Evolutionary conservation across 768 basidiomycete species (phyloP), one percentile per base, ranked within the genome.

Genomic region (Steccherinum ochraceum): DNA sequence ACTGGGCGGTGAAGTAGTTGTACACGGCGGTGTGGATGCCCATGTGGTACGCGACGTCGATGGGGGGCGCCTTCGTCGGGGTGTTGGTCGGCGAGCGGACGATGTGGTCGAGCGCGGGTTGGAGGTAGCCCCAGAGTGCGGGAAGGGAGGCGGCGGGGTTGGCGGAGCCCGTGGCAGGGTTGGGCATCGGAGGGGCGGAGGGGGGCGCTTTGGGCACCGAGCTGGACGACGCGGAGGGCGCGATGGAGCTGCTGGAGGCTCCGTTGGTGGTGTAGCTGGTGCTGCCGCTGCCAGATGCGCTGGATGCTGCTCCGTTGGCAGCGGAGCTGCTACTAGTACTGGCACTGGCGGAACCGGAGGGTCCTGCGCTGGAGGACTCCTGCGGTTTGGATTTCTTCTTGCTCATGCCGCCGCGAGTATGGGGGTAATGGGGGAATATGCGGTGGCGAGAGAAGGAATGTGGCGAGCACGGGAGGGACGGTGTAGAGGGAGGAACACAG

Each of bases 1-100:
- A 61, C 55, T 53, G 58, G 40, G 56, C 52, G 53, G 71, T 73
- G 70, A 72, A 82, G 78, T 87, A 89, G 70, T 88, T 86, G 72
- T 89, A 89, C 50, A 81, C 81, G n/a, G 86, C 84, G 18, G 86
- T 86, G 65, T 89, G 85, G 39, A 89, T 83, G 52, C 85, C 84
- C 63, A 84, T 80, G 61, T 88, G 86, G 57, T 86, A 84, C 23
- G 69, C 75, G 50, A 84, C 75, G 56, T 87, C 86, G 58, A 89
- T 80, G 12, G 83, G 70, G 27, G 87, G 86, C 4, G 84, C 80
- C 62, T 84, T 86, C 55, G 71, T 66, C 46, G 71, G 56, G 55
- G 75, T 71, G 61, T 83, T 81, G 24, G 79, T 77, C 24, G 84
- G 76, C n/a, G 78, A 78, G 56, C 83, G 83, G 52, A 89, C 71